These are phyloP conservation scores for Pseudocercospora fijiensis DNA, from an alignment of 2,329 filamentous ascomycete species.

Conservation along the genomic window DNA sequence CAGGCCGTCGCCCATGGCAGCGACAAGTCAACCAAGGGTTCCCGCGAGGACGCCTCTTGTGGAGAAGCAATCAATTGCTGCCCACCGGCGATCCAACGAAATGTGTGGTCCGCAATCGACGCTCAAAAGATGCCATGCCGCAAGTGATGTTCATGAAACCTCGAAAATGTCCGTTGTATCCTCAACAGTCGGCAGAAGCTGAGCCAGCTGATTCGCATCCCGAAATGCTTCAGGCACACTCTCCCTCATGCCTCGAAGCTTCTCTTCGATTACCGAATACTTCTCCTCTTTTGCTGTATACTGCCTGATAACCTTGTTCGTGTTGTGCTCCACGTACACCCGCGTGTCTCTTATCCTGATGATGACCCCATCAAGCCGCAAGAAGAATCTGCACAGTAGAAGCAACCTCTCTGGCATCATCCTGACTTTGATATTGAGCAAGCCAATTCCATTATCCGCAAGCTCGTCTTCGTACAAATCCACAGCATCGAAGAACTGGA, in stretches of 20 bases:
- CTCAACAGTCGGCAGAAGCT: slow-evolving; percentile 69
- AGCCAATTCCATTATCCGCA: slow-evolving; percentile 92
- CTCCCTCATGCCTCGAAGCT: slow-evolving; percentile 59
- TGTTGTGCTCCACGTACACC: slow-evolving; percentile 85
- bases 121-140: not conserved
- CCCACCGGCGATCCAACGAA: not conserved
- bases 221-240: slow-evolving; percentile 74
- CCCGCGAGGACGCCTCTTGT: not conserved
- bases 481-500: slow-evolving; percentile 94
- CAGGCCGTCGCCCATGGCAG: not conserved
- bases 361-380: slow-evolving; percentile 88
- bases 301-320: slow-evolving; percentile 77
- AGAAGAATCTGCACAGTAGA: slow-evolving; percentile 81
- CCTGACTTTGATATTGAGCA: slow-evolving; percentile 85
- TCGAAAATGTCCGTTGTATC: slow-evolving; percentile 58
- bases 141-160: slow-evolving; percentile 24
- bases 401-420: slow-evolving; percentile 90
- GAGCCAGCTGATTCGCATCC: slow-evolving; percentile 73
- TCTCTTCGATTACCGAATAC: slow-evolving; percentile 71
- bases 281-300: slow-evolving; percentile 83
- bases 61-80: not conserved
- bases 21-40: not conserved
- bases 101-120: not conserved
- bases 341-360: slow-evolving; percentile 85
- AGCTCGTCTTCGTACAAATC: slow-evolving; percentile 96